Base-by-base conservation (phyloP, 768 basidiomycete genomes). In the Austroboletus festivus region DNA sequence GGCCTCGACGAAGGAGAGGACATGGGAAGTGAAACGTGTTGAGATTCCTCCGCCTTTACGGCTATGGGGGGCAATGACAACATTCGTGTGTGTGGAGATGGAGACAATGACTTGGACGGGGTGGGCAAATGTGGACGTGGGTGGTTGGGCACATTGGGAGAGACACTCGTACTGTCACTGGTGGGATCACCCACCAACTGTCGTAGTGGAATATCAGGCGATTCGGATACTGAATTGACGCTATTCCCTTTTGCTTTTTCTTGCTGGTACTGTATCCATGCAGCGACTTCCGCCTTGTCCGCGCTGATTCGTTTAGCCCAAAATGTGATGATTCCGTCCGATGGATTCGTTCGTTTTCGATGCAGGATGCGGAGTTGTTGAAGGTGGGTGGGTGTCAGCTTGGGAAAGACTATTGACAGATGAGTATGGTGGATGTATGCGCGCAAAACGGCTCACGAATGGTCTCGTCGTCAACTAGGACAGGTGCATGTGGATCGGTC, bases 11-110 rank as follows among this genome's bases (percentile, higher is more conserved):
- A 38, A 20, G 46, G 30, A 15, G 42, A 33, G 24, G 39, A 39
- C 23, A 46, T 23, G 16, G 52, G 52, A 0, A 42, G 51, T 2
- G 46, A 12, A 22, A 31, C 47, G 13, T 37, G 46, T 37, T 40
- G 40, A 12, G 20, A 1, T 0, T 62, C 63, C n/a, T 67, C 65
- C 11, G 52, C 22, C 48, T 67, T 67, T 41, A 68, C 53, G 9
- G 58, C 60, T 28, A 67, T 68, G 21, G 60, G 58, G 0, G 65
- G 65, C 24, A 68, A 42, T n/a, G 67, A 68, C 16, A 28, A 54
- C 28, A 56, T 31, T 15, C 64, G 47, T 20, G 47, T 47, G 3
- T 47, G 44, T 1, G 53, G 55, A 0, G 51, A 24, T 0, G 65
- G 65, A 6, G 64, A 65, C 15, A 48, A 39, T 0, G 65, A 67